Evolutionary conservation across 768 basidiomycete genomes (phyloP), one percentile per base, ranked within the genome.

Genomic region (Tylopilus sp.): DNA sequence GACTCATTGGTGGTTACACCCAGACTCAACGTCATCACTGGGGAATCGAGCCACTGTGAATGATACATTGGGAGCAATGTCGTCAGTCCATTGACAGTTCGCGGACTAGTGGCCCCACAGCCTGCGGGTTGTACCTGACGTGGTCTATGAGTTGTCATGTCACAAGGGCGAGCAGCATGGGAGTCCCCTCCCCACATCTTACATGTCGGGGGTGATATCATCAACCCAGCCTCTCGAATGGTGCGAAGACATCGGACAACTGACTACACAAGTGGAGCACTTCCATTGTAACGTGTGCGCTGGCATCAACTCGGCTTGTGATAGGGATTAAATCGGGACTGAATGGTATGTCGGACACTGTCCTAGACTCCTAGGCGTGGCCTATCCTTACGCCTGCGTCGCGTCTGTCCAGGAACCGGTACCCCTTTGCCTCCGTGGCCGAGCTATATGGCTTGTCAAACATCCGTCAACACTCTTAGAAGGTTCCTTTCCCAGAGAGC

Each of bases 141-240:
- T n/a, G n/a, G n/a, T n/a, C n/a, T n/a, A n/a, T n/a, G n/a, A n/a
- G n/a, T n/a, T n/a, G n/a, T n/a, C n/a, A n/a, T n/a, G n/a, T n/a
- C n/a, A n/a, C n/a, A n/a, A 6, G 36, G 36, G 17, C 30, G 12
- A 33, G 16, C 31, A 16, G 11, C 4, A 38, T 21, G 22, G 9
- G 37, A 38, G 19, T n/a, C 22, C 10, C 8, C 37, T 10, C 37
- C 14, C 13, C 14, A 13, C 37, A 21, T 41, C 45, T 58, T 59
- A 60, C 58, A 55, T 24, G 25, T 8, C 28, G 5, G 3, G 14
- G 29, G 38, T 55, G 43, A 61, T 59, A 25, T 50, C 48, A 57
- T 60, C 48, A 9, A 22, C 25, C 28, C 11, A 36, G 19, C 8
- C 16, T 34, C 45, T 48, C 59, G 59, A 46, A 45, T 21, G 58